A percentile compares a stretch with the other conserved stretches of the same genome.
These are phyloP conservation scores for Carpinus viminea DNA, from an alignment of 306 rosid genomes.

Conservation along the genomic window DNA sequence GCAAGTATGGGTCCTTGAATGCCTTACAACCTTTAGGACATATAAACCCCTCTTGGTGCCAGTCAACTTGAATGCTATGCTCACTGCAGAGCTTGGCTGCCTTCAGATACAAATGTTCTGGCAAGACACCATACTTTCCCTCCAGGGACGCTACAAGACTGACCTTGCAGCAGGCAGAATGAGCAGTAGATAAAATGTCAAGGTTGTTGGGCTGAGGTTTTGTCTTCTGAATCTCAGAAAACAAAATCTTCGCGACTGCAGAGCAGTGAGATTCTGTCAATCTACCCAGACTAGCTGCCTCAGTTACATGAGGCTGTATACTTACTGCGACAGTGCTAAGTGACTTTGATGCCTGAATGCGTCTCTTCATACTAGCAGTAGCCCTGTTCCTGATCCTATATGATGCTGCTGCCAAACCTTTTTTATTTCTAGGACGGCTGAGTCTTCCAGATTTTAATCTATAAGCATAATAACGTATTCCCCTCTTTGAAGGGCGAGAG, in stretches of 20 bases:
- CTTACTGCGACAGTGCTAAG: slow-evolving; percentile 47
- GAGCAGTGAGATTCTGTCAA: slow-evolving; percentile 74
- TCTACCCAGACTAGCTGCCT: slow-evolving; percentile 51
- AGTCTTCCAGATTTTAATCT: slow-evolving; percentile 92
- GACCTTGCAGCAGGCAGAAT: slow-evolving; percentile 79
- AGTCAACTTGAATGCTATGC: slow-evolving; percentile 50
- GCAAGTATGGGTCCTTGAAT: slow-evolving; percentile 48
- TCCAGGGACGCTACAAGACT: slow-evolving; percentile 64
- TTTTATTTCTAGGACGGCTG: slow-evolving; percentile 81
- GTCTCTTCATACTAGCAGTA: slow-evolving; percentile 67
- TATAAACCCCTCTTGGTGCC: slow-evolving; percentile 80
- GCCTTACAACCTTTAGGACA: slow-evolving; percentile 76
- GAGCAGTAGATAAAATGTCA: slow-evolving; percentile 74
- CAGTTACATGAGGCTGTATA: slow-evolving; percentile 47
- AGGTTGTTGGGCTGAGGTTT: slow-evolving; percentile 74
- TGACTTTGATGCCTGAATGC: slow-evolving; percentile 69
- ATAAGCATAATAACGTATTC: slow-evolving; percentile 80
- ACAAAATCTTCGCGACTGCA: slow-evolving; percentile 77
- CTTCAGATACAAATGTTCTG: slow-evolving; percentile 75
- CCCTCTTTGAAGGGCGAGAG: slow-evolving; percentile 72
- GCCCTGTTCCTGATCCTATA: slow-evolving; percentile 79
- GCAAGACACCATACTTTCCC: slow-evolving; percentile 72
- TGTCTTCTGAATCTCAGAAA: slow-evolving; percentile 82
- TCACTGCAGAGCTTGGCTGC: slow-evolving; percentile 95
- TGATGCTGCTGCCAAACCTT: slow-evolving; percentile 73